A percentile compares a stretch with the other conserved stretches of the same genome.
phyloP scores from a whole-genome alignment of 805 yeast genomes.

The Nakazawaea ishiwadae region DNA sequence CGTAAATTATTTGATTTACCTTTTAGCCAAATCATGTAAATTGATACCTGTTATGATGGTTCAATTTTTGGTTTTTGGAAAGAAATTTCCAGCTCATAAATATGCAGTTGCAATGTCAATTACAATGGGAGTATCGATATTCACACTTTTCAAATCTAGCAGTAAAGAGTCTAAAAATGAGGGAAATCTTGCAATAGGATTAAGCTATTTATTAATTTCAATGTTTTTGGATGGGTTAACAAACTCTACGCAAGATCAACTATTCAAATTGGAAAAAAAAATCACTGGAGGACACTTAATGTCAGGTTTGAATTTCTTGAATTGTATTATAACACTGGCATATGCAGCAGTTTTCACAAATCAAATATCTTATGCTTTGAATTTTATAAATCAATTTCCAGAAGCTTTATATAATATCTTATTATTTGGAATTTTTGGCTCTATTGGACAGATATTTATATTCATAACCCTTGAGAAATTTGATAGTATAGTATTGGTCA shows the following conservation, averaged over 20 bases:
- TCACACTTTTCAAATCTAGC: slow-evolving; percentile 40
- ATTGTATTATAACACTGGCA: slow-evolving; percentile 39
- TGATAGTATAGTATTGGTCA: slow-evolving; percentile 80
- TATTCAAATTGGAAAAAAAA: slow-evolving; percentile 46
- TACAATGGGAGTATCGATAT: slow-evolving; percentile 76
- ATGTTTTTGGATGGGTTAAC: slow-evolving; percentile 87
- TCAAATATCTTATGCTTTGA: slow-evolving; percentile 45
- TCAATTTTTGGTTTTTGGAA: slow-evolving; percentile 65
- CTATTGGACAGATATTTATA: slow-evolving; percentile 92
- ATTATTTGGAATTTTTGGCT: slow-evolving; percentile 72
- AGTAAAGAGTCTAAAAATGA: slow-evolving; percentile 29
- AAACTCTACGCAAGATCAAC: slow-evolving; percentile 87
- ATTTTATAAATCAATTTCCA: slow-evolving; percentile 49
- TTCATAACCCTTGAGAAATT: slow-evolving; percentile 78
- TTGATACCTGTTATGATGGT: slow-evolving; percentile 91
- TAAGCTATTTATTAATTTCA: slow-evolving; percentile 51
- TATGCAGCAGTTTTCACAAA: slow-evolving; percentile 43
- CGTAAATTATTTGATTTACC: slow-evolving; percentile 79
- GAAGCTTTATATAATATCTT: slow-evolving; percentile 53
- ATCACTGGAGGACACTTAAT: slow-evolving; percentile 86
- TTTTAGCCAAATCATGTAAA: slow-evolving; percentile 90
- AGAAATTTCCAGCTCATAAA: slow-evolving; percentile 69
- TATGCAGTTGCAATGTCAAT: slow-evolving; percentile 74
- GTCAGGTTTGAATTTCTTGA: slow-evolving; percentile 56
- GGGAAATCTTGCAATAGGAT: slow-evolving; percentile 49